Percentiles rank a stretch among this genome's conserved stretches.
Evolutionary conservation across 495 filamentous ascomycete genomes (phyloP).

Genomic region (Aspergillus affinis): DNA sequence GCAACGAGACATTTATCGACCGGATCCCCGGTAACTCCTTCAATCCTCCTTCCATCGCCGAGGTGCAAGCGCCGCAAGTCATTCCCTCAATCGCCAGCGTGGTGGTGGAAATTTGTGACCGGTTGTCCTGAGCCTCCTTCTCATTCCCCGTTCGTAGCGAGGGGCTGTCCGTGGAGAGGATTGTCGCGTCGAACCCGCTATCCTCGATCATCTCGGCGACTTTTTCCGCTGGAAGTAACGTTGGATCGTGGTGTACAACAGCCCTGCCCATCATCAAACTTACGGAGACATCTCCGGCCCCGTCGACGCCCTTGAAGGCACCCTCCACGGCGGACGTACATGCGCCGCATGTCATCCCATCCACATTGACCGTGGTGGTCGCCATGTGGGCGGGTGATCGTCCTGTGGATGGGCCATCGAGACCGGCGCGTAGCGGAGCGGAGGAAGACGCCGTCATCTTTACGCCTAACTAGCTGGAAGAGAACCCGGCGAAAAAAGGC

Average conservation of each 20-base stretch:
- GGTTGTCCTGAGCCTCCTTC: conserved; percentile 24
- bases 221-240: conserved; percentile 66
- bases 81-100: conserved; percentile 93
- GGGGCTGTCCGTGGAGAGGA: conserved; percentile 78
- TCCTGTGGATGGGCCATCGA: conserved; percentile 13
- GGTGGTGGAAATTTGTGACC: conserved; percentile 57
- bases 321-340: conserved; percentile 86
- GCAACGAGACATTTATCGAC: conserved; percentile 84
- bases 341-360: conserved; percentile 93
- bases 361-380: conserved; percentile 85
- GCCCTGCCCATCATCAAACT: conserved; percentile 91
- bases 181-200: conserved; percentile 87
- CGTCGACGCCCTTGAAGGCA: conserved; percentile 77
- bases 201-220: conserved; percentile 89
- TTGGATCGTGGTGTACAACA: conserved; percentile 84
- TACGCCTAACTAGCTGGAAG: conserved; percentile 10
- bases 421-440: conserved; percentile 21
- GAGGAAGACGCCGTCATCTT: conserved; percentile 14
- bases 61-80: conserved; percentile 95
- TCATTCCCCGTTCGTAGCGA: conserved; percentile 34
- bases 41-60: conserved; percentile 82
- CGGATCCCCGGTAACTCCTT: conserved; percentile 68
- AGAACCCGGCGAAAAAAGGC: conserved; percentile 17
- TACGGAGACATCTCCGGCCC: conserved; percentile 80
- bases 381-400: conserved; percentile 61